Conservation (phyloP, 495 filamentous ascomycete species). For the Penicillium salamii region DNA sequence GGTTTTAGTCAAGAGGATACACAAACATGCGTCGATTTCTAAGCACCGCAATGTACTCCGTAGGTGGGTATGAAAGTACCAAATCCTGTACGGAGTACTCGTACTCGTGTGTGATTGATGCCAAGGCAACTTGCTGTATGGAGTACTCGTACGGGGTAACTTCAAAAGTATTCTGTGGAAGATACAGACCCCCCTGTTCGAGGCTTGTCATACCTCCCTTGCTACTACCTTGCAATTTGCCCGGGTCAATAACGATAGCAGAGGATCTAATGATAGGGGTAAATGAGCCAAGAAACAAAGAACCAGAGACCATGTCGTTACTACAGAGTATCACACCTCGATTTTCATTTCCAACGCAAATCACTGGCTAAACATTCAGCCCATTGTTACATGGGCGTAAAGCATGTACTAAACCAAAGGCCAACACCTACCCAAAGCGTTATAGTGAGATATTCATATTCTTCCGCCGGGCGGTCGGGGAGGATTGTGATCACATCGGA, state of each 20-base stretch:
- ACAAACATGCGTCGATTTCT: background rate
- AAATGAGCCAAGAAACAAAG: background rate
- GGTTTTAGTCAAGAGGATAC: background rate
- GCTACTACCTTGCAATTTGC: background rate
- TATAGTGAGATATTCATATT: background rate
- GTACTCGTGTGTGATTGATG: no score
- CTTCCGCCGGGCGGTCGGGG: no score
- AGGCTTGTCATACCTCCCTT: conserved; percentile 1
- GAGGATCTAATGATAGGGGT: no score
- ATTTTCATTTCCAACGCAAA: background rate
- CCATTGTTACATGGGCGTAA: background rate
- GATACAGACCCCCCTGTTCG: background rate
- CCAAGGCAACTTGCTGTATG: no score
- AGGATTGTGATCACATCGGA: background rate
- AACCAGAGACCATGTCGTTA: background rate
- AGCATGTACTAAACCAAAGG: background rate
- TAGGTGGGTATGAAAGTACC: background rate
- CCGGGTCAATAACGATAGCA: background rate
- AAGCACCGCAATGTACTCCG: no score
- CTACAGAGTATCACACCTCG: no score
- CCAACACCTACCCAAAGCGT: background rate
- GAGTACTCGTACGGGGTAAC: no score
- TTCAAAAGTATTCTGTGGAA: no score
- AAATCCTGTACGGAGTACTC: no score
- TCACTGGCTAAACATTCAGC: background rate